These are phyloP conservation scores for Passalora sequoiae DNA, from an alignment of 2,329 filamentous ascomycete species.

Conservation along the genomic window DNA sequence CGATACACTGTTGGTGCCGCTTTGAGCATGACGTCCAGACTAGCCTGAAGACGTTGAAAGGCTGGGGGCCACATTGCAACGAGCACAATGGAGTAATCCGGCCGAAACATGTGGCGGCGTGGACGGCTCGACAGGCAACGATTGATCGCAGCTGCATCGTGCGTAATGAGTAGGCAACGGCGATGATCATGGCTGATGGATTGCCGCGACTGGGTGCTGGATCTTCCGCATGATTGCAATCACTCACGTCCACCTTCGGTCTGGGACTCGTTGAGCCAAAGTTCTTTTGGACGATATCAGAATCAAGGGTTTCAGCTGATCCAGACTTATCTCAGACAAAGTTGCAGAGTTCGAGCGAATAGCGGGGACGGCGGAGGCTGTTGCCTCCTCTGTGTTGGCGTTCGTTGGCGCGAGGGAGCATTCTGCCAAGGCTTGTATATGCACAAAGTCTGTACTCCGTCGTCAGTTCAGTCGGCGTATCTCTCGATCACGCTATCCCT, in stretches of 20 bases:
- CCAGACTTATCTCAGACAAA: conserved; percentile 1
- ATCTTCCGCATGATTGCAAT: neutral
- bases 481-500: neutral
- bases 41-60: too few species aligned
- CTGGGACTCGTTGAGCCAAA: neutral
- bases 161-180: too few species aligned
- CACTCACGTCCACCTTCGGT: conserved; percentile 1
- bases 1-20: neutral
- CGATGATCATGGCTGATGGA: neutral
- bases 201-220: neutral
- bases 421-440: neutral
- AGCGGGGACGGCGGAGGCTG: neutral
- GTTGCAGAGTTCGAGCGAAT: neutral
- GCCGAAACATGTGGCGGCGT: conserved; percentile 7
- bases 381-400: neutral
- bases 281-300: neutral
- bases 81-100: neutral
- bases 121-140: neutral
- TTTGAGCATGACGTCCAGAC: neutral
- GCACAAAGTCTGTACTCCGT: neutral
- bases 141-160: neutral
- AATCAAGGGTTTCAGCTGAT: conserved; percentile 9
- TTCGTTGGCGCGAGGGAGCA: neutral
- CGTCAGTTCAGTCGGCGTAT: neutral
- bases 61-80: neutral